A percentile compares a stretch with the other conserved stretches of the same genome.
Evolutionary conservation across 116 monocot species (phyloP).

Genomic region (Thalassia testudinum): DNA sequence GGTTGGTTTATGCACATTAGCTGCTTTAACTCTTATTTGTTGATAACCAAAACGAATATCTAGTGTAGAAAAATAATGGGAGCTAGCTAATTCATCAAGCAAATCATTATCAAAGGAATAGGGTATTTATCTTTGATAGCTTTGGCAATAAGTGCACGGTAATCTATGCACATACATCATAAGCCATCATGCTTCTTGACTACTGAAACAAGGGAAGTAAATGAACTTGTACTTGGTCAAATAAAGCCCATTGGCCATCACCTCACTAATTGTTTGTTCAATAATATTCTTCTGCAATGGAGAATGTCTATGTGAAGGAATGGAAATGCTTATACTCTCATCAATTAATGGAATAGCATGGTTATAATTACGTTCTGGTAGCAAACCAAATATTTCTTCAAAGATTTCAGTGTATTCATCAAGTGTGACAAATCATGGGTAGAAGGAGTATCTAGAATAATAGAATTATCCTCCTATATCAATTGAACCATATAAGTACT

Average conservation of each 20-base stretch:
- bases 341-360: not conserved
- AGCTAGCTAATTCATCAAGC: not conserved
- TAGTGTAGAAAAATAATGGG: slow-evolving; percentile 1
- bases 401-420: no score
- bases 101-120: slow-evolving; percentile 6
- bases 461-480: no score
- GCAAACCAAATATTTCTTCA: no score
- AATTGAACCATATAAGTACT: no score
- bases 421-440: no score
- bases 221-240: not conserved
- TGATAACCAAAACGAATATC: slow-evolving; percentile 1
- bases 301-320: not conserved
- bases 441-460: no score
- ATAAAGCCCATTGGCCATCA: not conserved
- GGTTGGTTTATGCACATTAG: not conserved
- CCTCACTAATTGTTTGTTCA: not conserved
- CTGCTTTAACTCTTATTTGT: not conserved
- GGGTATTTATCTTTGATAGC: slow-evolving; percentile 2
- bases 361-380: no score
- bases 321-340: not conserved
- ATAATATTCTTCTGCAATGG: not conserved
- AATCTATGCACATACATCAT: slow-evolving; percentile 3
- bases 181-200: slow-evolving; percentile 1
- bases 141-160: not conserved
- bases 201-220: not conserved